Evolutionary conservation across 1,284 basidiomycete species (phyloP), one percentile per base, ranked within the genome.

Genomic region (Hymenochaete sp.): DNA sequence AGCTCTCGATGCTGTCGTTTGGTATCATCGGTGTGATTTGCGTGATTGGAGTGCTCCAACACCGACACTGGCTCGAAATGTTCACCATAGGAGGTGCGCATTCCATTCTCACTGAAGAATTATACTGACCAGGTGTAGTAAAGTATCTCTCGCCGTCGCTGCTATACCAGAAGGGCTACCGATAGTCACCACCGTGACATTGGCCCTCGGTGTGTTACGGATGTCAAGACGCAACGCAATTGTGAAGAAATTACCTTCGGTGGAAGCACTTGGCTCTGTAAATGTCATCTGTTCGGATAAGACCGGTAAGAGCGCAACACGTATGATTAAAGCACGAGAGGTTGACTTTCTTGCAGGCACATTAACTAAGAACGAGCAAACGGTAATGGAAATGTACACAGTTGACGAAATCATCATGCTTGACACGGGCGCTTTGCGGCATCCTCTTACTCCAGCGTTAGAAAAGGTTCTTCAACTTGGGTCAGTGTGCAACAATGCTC

Each of bases 231-330:
- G 90, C 19, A 95, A 93, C 54, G 95, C 93, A 0, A 97, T 98
- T 49, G 93, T 98, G 38, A 98, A 98, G 68, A 95, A 93, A 59
- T 67, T 98, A 36, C 95, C 93, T 50, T 92, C 87, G 1, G 93
- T 98, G 5, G 95, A 98, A 64, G 84, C 92, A 0, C 70, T 98
- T 1, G 95, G 95, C 2, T 91, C 85, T 6, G 89, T 98, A 22
- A 93, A 85, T 32, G 93, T 97, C 18, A 91, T 98, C 49, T 98
- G 95, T 60, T 93, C 91, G 1, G 95, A 98, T 66, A 98, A 98
- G 68, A 98, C 95, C 32, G 92, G 90, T 73, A 47, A 13, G 31
- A 61, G 43, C 2, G n/a, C 2, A 6, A 8, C 16, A 18, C 13
- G 2, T 27, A 21, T 49, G 32, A 27, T 53, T 44, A 56, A 42